Evolutionary conservation across 164 flowering plant species (phyloP), one percentile per base, ranked within the genome.

Genomic region (Euptelea pleiosperma): DNA sequence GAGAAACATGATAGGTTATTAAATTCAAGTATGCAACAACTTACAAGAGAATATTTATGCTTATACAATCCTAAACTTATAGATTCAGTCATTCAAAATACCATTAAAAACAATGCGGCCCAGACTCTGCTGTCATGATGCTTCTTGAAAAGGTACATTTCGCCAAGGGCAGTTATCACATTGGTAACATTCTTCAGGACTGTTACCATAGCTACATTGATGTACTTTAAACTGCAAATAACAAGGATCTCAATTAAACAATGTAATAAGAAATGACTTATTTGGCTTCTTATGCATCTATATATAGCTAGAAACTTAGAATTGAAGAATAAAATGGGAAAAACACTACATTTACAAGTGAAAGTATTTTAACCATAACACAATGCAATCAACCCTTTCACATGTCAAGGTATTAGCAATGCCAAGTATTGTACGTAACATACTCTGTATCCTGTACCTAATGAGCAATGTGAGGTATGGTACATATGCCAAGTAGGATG

Each of bases 161-260:
- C 98, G 9, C 99, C 99, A 61, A 91, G 62, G n/a, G 99, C 99
- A 58, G 99, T 91, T 42, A 91, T 89, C 42, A 91, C 99, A 75
- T 94, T 94, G n/a, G 99, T 94, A 42, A 91, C 96, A 73, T 94
- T 94, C 84, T 94, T 94, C 60, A 94, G 74, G 28, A 94, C 91
- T 19, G 99, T 94, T 52, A 94, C 99, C 99, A 94, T 94, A 19
- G 99, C 99, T 33, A 94, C 97, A 75, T 94, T 94, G 24, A 94
- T 91, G 80, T 87, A 91, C 70, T 79, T 94, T 70, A 94, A 67
- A 71, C 99, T 94, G 98, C 88, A 80, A 55, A 79, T 31, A 57
- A 31, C 37, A 58, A 21, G 44, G 35, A 58, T 6, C 22, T 58
- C 16, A 28, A 55, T 30, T 52, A 60, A n/a, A n/a, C n/a, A n/a